Evolutionary conservation across 768 basidiomycete species (phyloP), one percentile per base, ranked within the genome.

Genomic region (Termitomyces sp.): DNA sequence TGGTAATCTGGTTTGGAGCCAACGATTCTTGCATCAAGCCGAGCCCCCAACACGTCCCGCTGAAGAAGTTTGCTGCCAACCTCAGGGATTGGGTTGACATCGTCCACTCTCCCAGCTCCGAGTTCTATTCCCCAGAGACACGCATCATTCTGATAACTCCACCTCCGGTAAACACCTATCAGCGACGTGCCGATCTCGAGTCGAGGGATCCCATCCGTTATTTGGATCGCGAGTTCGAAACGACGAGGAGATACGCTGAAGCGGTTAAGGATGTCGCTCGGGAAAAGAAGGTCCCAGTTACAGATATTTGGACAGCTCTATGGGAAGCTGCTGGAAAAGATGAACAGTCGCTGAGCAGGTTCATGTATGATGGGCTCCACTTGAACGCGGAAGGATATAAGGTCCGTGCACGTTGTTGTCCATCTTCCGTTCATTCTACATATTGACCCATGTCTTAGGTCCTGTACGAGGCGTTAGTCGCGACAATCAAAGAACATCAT

Each of bases 1-100:
- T 96, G 61, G 85, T 85, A 7, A 86, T 96, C 68, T 97, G 93
- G 93, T 91, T 92, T 62, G 94, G 94, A 52, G 88, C 88, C 16
- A 98, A 98, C 74, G 95, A 98, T 71, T 85, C 95, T 7, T 85
- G 83, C 65, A 78, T 91, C 54, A 72, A 75, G 33, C 83, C 82
- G 0, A 85, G 81, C 20, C 74, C 78, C 16, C 95, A 96, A 69
- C 89, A 94, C 69, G 90, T 96, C 48, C 89, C 93, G 3, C 74
- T 91, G 32, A 73, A 78, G 20, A 77, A 78, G 52, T 96, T 86
- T 78, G 80, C 76, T 38, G 71, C 74, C 54, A 95, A 95, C 69
- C 75, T 96, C 48, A 71, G 71, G 52, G 72, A 78, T 33, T 84
- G 96, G 67, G 76, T 96, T 60, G 68, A 79, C 40, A 78, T 87